Evolutionary conservation across 108 stramenopile species (phyloP).

Genomic region (Nitzschia palea): DNA sequence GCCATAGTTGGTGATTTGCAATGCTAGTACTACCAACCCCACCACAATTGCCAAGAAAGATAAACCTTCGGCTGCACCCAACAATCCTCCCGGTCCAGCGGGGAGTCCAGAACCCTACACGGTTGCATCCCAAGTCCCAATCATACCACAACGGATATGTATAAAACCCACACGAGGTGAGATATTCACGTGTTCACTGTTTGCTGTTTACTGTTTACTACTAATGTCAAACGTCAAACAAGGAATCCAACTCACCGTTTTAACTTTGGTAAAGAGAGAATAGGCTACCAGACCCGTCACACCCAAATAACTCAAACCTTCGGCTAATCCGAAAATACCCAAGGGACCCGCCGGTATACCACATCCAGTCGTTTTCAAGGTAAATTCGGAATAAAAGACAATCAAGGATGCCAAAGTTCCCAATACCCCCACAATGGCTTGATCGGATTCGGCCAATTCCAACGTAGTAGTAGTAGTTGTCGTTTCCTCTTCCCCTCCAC

Average conservation of each 20-base stretch:
- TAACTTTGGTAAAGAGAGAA: conserved; percentile 56
- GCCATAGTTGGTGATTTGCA: conserved; percentile 72
- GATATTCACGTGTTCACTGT: no score
- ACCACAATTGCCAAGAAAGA: conserved; percentile 58
- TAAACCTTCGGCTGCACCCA: conserved; percentile 75
- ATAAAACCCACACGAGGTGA: no score
- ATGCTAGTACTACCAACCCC: conserved; percentile 59
- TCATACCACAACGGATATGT: no score
- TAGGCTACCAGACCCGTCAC: conserved; percentile 49
- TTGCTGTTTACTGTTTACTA: no score
- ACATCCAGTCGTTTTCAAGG: conserved; percentile 68
- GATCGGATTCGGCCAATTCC: conserved; percentile 30
- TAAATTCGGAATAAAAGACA: conserved; percentile 67
- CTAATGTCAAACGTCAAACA: no score
- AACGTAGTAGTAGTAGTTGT: no score
- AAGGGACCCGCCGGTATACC: conserved; percentile 76
- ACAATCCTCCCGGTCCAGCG: conserved; percentile 60
- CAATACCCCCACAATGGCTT: conserved; percentile 30
- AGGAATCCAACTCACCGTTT: conserved; percentile 48
- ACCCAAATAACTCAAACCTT: conserved; percentile 69
- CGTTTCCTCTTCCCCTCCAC: not conserved
- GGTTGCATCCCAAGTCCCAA: no score
- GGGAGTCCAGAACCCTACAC: conserved; percentile 65
- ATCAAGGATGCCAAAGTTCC: conserved; percentile 54
- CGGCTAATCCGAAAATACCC: conserved; percentile 59